Evolutionary conservation across 2,329 filamentous ascomycete species (phyloP), one percentile per base, ranked within the genome.

Genomic region (Dactylellina haptotyla): DNA sequence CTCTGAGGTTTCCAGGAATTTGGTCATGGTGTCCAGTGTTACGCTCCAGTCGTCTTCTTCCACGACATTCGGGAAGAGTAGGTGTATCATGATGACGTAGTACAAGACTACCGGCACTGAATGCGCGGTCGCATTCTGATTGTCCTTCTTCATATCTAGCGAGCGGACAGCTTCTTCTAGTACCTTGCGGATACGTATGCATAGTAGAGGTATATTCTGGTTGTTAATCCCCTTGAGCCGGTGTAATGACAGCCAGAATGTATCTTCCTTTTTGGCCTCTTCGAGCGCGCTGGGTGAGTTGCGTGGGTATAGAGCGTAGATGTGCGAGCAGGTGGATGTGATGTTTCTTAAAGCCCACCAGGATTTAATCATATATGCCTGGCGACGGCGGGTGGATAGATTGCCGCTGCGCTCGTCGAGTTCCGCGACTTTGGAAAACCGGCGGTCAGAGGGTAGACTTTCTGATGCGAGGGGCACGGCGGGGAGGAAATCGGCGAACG

Each of bases 401-500:
- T 72, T 72, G 2, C 67, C 67, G 46, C 67, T 72, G 2, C 67
- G 67, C 41, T 72, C 67, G 50, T 72, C 67, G 1, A 72, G 59
- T 20, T 72, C 67, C 4, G 67, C 67, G 8, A 72, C 67, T 32
- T 61, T 59, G 23, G 67, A 72, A 26, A 58, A 65, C 20, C 43
- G 54, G 26, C 67, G 54, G 45, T 72, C 54, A 18, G 67, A 65
- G 30, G 67, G 67, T 6, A 72, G 59, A 14, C 59, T 65, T 56
- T 72, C 67, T 26, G 53, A 54, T 1, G 67, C 67, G 28, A 72
- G 67, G 5, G 59, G 53, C 2, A 72, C 59, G 16, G 62, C 58
- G 14, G 74, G 74, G 26, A 75, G 59, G 51, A 75, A 64, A 39
- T 75, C 74, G 8, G 62, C 69, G 57, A 75, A 74, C 12, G 74